Conservation (phyloP, 345 rosid species). For the Syzygium aromaticum region DNA sequence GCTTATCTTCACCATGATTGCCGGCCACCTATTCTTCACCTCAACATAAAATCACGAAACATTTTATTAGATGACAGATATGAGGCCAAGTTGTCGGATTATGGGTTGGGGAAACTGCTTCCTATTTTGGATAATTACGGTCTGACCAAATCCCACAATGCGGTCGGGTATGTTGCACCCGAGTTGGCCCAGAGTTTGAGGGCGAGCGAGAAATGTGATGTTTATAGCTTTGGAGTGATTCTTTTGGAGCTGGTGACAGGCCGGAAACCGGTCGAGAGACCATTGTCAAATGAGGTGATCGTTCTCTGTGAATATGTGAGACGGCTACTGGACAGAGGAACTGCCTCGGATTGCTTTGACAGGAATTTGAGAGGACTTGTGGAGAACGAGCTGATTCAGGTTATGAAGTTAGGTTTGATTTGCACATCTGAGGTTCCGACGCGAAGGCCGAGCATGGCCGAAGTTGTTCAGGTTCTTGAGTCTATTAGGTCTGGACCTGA, state of each 20-base stretch:
- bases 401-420: conserved; percentile 81
- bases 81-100: conserved; percentile 78
- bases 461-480: conserved; percentile 95
- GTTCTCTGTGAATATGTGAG: conserved; percentile 80
- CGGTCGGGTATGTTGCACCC: conserved; percentile 98
- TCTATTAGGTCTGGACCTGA: conserved; percentile 64
- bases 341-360: conserved; percentile 84
- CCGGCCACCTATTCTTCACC: conserved; percentile 81
- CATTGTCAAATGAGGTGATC: conserved; percentile 49
- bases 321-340: conserved; percentile 57
- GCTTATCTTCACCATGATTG: conserved; percentile 93
- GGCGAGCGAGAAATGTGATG: conserved; percentile 81
- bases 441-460: conserved; percentile 97
- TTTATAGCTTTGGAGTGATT: conserved; percentile 86
- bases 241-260: conserved; percentile 90
- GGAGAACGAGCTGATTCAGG: conserved; percentile 90
- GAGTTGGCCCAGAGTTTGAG: conserved; percentile 79
- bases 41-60: conserved; percentile 82
- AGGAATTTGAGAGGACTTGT: conserved; percentile 57
- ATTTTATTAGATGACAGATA: conserved; percentile 73
- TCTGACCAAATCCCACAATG: conserved; percentile 65
- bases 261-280: conserved; percentile 88
- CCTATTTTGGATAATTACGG: conserved; percentile 73
- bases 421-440: conserved; percentile 67
- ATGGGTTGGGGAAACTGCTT: conserved; percentile 72